A percentile compares a stretch with the other conserved stretches of the same genome.
Conservation (phyloP, 495 filamentous ascomycete species). For the Tuber borchii region DNA sequence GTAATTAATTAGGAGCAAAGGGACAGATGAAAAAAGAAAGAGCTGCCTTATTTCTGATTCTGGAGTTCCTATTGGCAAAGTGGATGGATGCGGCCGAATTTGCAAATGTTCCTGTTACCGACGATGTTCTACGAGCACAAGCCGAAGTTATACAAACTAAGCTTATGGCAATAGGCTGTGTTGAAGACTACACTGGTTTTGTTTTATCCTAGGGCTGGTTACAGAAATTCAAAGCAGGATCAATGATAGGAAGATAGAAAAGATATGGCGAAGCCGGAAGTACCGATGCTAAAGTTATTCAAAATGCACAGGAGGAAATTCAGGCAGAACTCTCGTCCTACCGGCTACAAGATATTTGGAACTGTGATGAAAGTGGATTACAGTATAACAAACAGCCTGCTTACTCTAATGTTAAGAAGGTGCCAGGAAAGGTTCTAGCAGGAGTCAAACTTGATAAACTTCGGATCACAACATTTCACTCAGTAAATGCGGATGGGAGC, state of each 20-base stretch:
- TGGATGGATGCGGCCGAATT: not conserved
- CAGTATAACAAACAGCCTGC: too few relatives aligned
- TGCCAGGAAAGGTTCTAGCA: too few relatives aligned
- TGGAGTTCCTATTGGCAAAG: not conserved
- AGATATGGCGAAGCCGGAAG: not conserved
- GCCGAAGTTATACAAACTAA: too few relatives aligned
- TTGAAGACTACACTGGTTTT: not conserved
- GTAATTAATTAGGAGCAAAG: not conserved
- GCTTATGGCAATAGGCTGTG: too few relatives aligned
- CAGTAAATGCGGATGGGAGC: constrained; percentile 28
- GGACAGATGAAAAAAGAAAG: not conserved
- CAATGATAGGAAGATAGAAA: not conserved
- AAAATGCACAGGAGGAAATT: not conserved
- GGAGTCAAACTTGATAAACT: constrained; percentile 15
- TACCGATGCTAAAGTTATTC: not conserved
- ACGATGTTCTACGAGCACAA: not conserved
- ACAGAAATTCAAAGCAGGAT: not conserved
- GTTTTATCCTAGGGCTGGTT: not conserved
- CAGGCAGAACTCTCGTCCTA: not conserved
- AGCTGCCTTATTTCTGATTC: not conserved
- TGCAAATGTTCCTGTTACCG: not conserved
- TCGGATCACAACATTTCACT: constrained; percentile 26
- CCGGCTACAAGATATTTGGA: not conserved
- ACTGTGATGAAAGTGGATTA: not conserved
- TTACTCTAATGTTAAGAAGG: too few relatives aligned